Percentiles rank a stretch among this genome's conserved stretches.
These are phyloP conservation scores for Claviceps quebecensis DNA, from an alignment of 2,329 filamentous ascomycete genomes.

Conservation along the genomic window DNA sequence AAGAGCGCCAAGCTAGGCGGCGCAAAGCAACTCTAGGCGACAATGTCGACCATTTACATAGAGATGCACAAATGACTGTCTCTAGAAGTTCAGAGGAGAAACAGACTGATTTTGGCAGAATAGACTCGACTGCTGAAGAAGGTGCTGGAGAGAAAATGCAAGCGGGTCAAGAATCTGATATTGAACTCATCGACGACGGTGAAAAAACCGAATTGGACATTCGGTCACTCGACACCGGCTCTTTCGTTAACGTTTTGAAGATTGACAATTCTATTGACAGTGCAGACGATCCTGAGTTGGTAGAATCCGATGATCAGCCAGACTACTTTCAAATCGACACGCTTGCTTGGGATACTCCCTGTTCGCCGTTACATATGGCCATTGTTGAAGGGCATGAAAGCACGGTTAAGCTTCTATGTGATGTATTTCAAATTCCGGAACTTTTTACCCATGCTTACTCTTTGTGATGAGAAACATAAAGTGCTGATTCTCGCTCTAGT, in stretches of 20 bases:
- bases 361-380: slow-evolving; percentile 64
- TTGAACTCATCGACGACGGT: slow-evolving; percentile 31
- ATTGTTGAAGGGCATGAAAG: slow-evolving; percentile 59
- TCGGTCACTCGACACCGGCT: slow-evolving; percentile 48
- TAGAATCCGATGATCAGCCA: slow-evolving; percentile 49
- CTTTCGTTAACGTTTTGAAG: slow-evolving; percentile 54
- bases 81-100: background rate
- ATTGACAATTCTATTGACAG: slow-evolving; percentile 18
- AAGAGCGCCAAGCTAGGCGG: slow-evolving; percentile 39
- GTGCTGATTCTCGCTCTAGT: slow-evolving; percentile 25
- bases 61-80: background rate
- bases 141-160: slow-evolving; percentile 7
- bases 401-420: slow-evolving; percentile 54
- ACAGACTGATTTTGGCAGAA: background rate
- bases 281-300: slow-evolving; percentile 29
- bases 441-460: background rate
- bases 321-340: slow-evolving; percentile 71
- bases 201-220: slow-evolving; percentile 37
- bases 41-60: slow-evolving; percentile 9
- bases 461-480: background rate
- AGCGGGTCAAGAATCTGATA: slow-evolving; percentile 21
- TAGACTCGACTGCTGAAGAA: background rate
- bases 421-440: slow-evolving; percentile 23
- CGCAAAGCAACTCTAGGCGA: slow-evolving; percentile 19
- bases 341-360: slow-evolving; percentile 64